phyloP scores from a whole-genome alignment of 345 rosid species.

The Atalantia buxifolia region DNA sequence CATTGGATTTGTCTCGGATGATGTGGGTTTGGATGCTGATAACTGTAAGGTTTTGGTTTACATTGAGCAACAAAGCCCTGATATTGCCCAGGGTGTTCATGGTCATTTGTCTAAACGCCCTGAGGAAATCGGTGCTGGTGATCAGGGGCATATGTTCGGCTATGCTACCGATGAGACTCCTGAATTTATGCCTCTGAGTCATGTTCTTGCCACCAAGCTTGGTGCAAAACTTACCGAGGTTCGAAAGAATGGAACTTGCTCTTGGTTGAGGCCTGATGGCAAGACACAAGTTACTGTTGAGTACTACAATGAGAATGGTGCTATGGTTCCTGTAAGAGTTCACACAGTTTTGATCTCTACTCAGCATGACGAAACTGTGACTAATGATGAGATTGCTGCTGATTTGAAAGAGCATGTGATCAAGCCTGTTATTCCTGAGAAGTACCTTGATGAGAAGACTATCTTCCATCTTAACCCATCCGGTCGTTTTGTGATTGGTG shows the following conservation, averaged over 20 bases:
- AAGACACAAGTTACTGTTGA: conserved; percentile 49
- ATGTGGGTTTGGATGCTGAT: conserved; percentile 30
- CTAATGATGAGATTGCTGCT: conserved; percentile 44
- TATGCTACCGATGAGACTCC: conserved; percentile 34
- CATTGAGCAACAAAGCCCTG: conserved; percentile 34
- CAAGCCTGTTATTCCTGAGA: conserved; percentile 40
- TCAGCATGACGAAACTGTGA: conserved; percentile 42
- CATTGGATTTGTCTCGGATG: conserved; percentile 24
- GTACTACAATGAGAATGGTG: conserved; percentile 36
- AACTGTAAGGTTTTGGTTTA: conserved; percentile 26
- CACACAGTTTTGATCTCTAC: conserved; percentile 50
- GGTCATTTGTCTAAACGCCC: conserved; percentile 28
- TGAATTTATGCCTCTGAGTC: conserved; percentile 39
- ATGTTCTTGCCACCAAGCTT: conserved; percentile 41
- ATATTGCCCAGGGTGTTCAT: conserved; percentile 32
- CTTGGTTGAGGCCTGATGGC: conserved; percentile 44
- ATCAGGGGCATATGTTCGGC: conserved; percentile 29
- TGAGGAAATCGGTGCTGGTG: conserved; percentile 29
- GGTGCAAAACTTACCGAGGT: conserved; percentile 43
- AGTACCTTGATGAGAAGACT: conserved; percentile 46
- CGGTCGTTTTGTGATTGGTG: conserved; percentile 41
- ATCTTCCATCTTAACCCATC: conserved; percentile 51
- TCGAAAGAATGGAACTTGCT: conserved; percentile 44
- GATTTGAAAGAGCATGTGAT: conserved; percentile 43
- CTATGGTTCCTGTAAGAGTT: conserved; percentile 38